phyloP scores from a whole-genome alignment of 306 rosid genomes.

The Quercus bicolor region DNA sequence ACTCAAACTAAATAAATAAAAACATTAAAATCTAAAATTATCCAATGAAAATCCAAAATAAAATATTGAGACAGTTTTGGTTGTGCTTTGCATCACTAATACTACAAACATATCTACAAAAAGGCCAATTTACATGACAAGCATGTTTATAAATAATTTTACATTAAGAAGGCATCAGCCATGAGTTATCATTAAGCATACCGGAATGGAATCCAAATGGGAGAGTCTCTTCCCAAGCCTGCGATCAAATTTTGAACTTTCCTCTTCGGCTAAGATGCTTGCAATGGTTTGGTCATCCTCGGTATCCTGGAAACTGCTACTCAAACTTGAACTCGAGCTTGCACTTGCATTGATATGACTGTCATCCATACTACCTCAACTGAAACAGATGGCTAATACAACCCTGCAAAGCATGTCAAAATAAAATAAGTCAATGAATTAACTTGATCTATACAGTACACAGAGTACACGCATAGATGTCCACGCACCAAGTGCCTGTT shows the following conservation, averaged over 20 bases:
- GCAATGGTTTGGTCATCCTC: constrained; percentile 95
- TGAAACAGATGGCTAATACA: not conserved
- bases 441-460: not conserved
- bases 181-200: constrained; percentile 19
- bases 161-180: not conserved
- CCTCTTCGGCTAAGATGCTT: constrained; percentile 64
- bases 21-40: too few species aligned
- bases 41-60: too few species aligned
- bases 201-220: constrained; percentile 94
- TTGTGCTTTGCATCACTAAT: too few species aligned
- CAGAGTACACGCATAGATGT: too few species aligned
- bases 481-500: too few species aligned
- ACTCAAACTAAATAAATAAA: too few species aligned
- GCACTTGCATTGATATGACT: constrained; percentile 62
- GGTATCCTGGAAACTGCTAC: constrained; percentile 66
- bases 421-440: not conserved
- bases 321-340: constrained; percentile 93
- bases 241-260: constrained; percentile 32
- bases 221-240: constrained; percentile 83
- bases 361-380: constrained; percentile 52
- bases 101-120: not conserved
- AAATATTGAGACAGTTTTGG: too few species aligned
- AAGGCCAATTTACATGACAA: not conserved
- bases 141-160: not conserved
- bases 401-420: constrained; percentile 20